A percentile compares a stretch with the other conserved stretches of the same genome.
These are phyloP conservation scores for Cornus kousa DNA, from an alignment of 148 eudicot species.

Conservation along the genomic window DNA sequence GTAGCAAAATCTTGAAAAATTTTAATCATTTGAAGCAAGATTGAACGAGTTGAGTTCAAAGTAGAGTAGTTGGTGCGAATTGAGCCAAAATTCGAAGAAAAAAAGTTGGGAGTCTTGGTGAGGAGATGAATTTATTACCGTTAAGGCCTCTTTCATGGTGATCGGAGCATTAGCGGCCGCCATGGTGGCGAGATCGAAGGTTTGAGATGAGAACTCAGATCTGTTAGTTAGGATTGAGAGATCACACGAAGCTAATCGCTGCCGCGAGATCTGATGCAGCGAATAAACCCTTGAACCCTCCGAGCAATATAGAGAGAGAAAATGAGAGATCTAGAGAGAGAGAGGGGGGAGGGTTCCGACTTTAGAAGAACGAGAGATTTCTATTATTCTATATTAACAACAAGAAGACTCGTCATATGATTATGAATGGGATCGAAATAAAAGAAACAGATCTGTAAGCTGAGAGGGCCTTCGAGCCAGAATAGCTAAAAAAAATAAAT, in stretches of 20 bases:
- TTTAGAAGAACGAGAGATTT: neutral
- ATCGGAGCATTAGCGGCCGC: slow-evolving; percentile 89
- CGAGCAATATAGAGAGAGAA: slow-evolving; percentile 22
- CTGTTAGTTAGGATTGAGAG: neutral
- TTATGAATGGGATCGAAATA: too few species aligned
- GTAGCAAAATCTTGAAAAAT: neutral
- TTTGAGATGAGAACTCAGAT: slow-evolving; percentile 12
- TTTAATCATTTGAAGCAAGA: neutral
- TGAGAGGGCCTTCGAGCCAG: too few species aligned
- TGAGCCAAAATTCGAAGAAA: neutral
- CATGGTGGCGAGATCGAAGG: slow-evolving; percentile 48
- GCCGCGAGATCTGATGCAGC: slow-evolving; percentile 21
- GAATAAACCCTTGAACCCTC: slow-evolving; percentile 22
- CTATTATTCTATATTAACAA: too few species aligned
- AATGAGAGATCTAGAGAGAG: slow-evolving; percentile 27
- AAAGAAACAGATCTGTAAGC: too few species aligned
- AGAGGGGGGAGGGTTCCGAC: neutral
- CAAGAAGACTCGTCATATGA: too few species aligned
- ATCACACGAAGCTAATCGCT: neutral
- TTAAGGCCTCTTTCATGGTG: slow-evolving; percentile 75
- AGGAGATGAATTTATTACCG: slow-evolving; percentile 38
- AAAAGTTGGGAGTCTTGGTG: neutral
- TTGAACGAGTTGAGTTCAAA: neutral
- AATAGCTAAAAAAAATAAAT: too few species aligned
- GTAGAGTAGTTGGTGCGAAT: neutral